Percentiles rank a stretch among this genome's conserved stretches.
phyloP scores from a whole-genome alignment of 2,329 filamentous ascomycete species.

The Pyricularia grisea region DNA sequence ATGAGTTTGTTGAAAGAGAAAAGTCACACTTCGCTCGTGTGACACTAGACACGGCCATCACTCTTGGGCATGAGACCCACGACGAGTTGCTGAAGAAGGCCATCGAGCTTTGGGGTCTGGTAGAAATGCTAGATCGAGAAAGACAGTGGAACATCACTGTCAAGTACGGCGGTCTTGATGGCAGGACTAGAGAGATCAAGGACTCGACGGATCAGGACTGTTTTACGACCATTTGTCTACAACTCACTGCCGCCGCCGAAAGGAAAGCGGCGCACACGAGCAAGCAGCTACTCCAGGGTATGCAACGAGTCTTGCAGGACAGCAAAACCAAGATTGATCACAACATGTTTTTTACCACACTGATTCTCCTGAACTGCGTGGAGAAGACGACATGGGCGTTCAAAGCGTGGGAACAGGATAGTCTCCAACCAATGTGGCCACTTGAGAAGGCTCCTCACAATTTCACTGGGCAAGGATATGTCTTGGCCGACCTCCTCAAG shows the following conservation, averaged over 20 bases:
- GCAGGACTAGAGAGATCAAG: conserved; percentile 31
- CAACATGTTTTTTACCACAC: conserved; percentile 49
- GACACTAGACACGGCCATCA: conserved; percentile 41
- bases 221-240: conserved; percentile 53
- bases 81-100: conserved; percentile 48
- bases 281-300: conserved; percentile 46
- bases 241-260: conserved; percentile 56
- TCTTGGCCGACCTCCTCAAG: conserved; percentile 47
- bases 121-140: conserved; percentile 57
- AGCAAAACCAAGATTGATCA: conserved; percentile 51
- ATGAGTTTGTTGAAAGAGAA: conserved; percentile 48
- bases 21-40: conserved; percentile 50
- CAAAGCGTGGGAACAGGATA: conserved; percentile 57
- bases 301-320: conserved; percentile 52
- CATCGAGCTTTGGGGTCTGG: conserved; percentile 54
- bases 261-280: conserved; percentile 52
- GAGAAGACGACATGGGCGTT: conserved; percentile 63
- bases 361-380: conserved; percentile 56
- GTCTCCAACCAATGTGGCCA: conserved; percentile 50
- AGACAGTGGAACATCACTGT: conserved; percentile 50
- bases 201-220: conserved; percentile 45
- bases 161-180: conserved; percentile 16
- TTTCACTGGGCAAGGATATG: conserved; percentile 50
- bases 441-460: conserved; percentile 45
- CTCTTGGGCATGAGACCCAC: conserved; percentile 35